Base-by-base conservation (phyloP, 495 filamentous ascomycete genomes). In the Tuber brumale region DNA sequence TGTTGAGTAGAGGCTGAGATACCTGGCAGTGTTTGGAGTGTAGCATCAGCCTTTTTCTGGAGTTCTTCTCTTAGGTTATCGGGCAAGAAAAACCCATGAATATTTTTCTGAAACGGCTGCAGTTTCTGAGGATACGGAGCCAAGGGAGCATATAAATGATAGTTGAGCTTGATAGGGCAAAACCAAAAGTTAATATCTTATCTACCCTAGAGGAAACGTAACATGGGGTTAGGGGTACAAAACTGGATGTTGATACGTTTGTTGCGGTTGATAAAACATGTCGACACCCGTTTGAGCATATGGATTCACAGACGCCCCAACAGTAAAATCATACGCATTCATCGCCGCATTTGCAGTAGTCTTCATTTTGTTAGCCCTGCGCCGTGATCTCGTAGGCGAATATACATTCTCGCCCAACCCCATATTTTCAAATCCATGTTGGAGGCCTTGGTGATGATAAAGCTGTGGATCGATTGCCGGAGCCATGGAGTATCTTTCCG, bases 81-180 rank as follows among this genome's bases (percentile, higher is more conserved):
- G 1, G 93, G 89, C 46, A 98, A 90, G 83, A 98, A 98, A 73
- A 97, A 91, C 82, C 97, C 93, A 82, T 94, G 92, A 18, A 91
- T 91, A 75, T 90, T 90, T 73, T 92, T 89, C 82, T 98, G 94
- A 84, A 95, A 97, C 4, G 90, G 89, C 73, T 91, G 86, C 21
- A 94, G 86, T 76, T 91, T 92, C 81, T 93, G 90, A 76, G 89
- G 90, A 81, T 94, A 90, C 12, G 93, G 90, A n/a, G 93, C 93
- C 76, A 92, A 87, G 0, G 94, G 93, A 35, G 93, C 92, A 82
- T 98, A 99, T 10, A 97, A 89, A 85, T 98, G 95, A 83, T 97
- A 97, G 72, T 86, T 95, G 89, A 73, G 93, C 91, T 82, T 79
- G 71, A 44, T 74, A 71, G 57, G 46, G 31, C 44, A 73, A 71